Conservation (phyloP, 2,329 filamentous ascomycete species). For the Drechslerella dactyloides region DNA sequence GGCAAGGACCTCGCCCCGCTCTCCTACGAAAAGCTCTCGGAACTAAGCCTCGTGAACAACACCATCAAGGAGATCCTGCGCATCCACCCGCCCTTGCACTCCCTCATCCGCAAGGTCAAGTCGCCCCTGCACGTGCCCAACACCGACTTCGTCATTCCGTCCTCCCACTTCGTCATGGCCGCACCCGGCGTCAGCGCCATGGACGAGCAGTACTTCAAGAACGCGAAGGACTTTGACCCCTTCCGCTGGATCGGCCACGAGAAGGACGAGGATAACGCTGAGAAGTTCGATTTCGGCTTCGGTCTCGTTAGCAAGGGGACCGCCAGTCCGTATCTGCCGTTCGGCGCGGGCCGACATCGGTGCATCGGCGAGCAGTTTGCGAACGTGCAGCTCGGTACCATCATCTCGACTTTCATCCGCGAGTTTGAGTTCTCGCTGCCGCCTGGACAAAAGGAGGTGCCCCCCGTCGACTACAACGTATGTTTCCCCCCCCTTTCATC, state of each 20-base stretch:
- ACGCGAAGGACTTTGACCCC: conserved; percentile 67
- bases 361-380: conserved; percentile 81
- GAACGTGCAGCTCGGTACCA: conserved; percentile 71
- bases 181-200: conserved; percentile 61
- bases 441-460: conserved; percentile 65
- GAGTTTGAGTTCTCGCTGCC: conserved; percentile 67
- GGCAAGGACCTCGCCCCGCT: conserved; percentile 65
- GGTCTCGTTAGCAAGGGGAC: conserved; percentile 68
- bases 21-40: conserved; percentile 66
- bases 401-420: conserved; percentile 68
- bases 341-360: conserved; percentile 74
- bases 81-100: conserved; percentile 74
- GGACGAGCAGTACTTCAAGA: conserved; percentile 67
- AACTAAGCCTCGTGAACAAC: conserved; percentile 68
- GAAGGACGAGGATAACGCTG: conserved; percentile 59
- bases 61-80: conserved; percentile 76
- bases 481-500: conserved; percentile 2
- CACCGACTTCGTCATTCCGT: conserved; percentile 65
- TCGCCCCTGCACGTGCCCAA: conserved; percentile 68
- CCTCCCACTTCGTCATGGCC: conserved; percentile 63
- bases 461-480: conserved; percentile 67
- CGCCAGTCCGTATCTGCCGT: conserved; percentile 70
- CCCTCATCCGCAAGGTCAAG: conserved; percentile 75
- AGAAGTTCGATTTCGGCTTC: conserved; percentile 69
- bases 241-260: conserved; percentile 65